Conservation (phyloP, 2,329 filamentous ascomycete species). For the Claviceps capensis region DNA sequence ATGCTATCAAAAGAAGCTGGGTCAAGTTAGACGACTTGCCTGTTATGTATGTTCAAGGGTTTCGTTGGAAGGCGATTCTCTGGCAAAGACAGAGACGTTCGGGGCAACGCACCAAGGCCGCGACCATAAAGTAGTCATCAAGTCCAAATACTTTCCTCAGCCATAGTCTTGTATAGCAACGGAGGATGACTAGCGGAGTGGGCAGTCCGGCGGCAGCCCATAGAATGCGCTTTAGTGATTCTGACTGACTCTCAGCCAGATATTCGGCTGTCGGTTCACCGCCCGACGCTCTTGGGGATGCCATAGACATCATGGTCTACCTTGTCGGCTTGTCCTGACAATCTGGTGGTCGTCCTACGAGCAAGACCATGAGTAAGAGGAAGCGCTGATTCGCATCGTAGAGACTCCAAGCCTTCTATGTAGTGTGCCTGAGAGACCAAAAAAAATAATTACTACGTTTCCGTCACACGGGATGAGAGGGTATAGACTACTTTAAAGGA, state of each 20-base stretch:
- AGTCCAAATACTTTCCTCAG: constrained; percentile 5
- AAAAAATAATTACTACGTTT: background rate
- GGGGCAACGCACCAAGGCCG: constrained; percentile 3
- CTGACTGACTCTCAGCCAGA: constrained; percentile 3
- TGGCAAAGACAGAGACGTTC: background rate
- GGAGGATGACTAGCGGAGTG: background rate
- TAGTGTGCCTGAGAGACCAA: background rate
- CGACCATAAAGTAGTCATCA: constrained; percentile 6
- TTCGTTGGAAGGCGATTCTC: too few species aligned
- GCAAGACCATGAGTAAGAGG: background rate
- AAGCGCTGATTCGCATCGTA: background rate
- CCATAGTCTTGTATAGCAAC: constrained; percentile 5
- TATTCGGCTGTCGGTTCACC: background rate
- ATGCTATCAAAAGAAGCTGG: constrained; percentile 2
- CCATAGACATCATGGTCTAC: background rate
- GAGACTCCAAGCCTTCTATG: background rate
- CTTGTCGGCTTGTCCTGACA: too few species aligned
- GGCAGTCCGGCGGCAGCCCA: constrained; percentile 2
- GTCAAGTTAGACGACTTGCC: background rate
- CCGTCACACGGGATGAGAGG: background rate
- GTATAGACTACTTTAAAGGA: background rate
- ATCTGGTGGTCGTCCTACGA: background rate
- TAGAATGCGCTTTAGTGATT: constrained; percentile 1
- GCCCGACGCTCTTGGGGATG: too few species aligned
- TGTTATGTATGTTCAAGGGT: too few species aligned